Percentiles rank a stretch among this genome's conserved stretches.
These are phyloP conservation scores for Mucor lusitanicus DNA, from an alignment of 371 early-diverging fungal genomes.

Conservation along the genomic window DNA sequence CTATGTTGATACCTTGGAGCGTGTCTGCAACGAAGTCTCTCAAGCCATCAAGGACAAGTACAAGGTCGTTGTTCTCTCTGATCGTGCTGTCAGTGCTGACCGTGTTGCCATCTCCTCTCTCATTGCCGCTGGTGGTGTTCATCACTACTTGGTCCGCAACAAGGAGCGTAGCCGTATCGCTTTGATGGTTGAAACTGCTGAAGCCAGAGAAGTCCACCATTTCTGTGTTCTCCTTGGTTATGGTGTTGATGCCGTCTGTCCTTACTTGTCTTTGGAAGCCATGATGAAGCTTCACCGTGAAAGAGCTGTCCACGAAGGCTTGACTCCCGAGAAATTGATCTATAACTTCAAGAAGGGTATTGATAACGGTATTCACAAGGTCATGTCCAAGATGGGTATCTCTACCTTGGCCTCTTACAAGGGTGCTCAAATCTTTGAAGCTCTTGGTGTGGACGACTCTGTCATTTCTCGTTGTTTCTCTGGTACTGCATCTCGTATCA, in stretches of 20 bases:
- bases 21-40: slow-evolving; percentile 83
- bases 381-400: slow-evolving; percentile 99
- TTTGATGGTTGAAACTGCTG: slow-evolving; percentile 90
- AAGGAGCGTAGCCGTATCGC: slow-evolving; percentile 89
- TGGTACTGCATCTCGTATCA: slow-evolving; percentile 95
- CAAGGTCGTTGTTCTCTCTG: slow-evolving; percentile 85
- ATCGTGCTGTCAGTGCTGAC: slow-evolving; percentile 64
- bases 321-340: slow-evolving; percentile 61
- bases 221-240: slow-evolving; percentile 95
- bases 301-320: slow-evolving; percentile 58
- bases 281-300: slow-evolving; percentile 89
- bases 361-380: slow-evolving; percentile 94
- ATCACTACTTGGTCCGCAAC: slow-evolving; percentile 88
- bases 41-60: slow-evolving; percentile 78
- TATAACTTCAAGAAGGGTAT: slow-evolving; percentile 84
- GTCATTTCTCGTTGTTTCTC: slow-evolving; percentile 91
- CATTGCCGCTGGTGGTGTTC: slow-evolving; percentile 93
- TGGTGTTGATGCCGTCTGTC: slow-evolving; percentile 96
- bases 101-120: slow-evolving; percentile 88
- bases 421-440: slow-evolving; percentile 98
- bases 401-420: slow-evolving; percentile 97
- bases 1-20: slow-evolving; percentile 77
- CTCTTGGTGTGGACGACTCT: slow-evolving; percentile 86
- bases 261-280: slow-evolving; percentile 88
- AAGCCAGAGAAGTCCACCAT: slow-evolving; percentile 97